Evolutionary conservation across 2,329 filamentous ascomycete genomes (phyloP).

Genomic region (Aureobasidium sp.): DNA sequence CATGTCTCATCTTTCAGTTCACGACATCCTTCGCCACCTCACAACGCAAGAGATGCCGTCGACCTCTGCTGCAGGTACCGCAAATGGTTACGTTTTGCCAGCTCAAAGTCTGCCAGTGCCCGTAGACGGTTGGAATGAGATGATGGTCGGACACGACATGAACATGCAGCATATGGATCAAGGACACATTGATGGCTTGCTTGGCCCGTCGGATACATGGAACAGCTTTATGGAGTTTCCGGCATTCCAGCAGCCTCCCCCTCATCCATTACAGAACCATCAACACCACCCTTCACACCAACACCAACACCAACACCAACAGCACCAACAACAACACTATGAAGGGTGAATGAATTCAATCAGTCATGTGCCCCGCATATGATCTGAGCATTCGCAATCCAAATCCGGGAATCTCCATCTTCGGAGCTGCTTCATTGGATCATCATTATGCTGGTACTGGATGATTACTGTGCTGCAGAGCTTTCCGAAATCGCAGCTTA

Average conservation of each 20-base stretch:
- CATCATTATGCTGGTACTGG: no score
- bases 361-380: background rate
- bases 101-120: background rate
- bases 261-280: background rate
- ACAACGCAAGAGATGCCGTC: slow-evolving; percentile 2
- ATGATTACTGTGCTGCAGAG: no score
- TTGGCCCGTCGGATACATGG: background rate
- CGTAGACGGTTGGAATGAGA: background rate
- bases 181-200: background rate
- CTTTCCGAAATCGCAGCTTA: no score
- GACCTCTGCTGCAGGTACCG: background rate
- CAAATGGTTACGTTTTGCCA: background rate
- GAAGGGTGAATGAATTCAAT: background rate
- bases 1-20: background rate
- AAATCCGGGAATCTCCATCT: no score
- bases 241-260: background rate
- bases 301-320: background rate
- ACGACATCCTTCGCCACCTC: slow-evolving; percentile 5
- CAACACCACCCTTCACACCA: background rate
- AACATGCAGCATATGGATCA: background rate
- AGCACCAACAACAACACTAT: background rate
- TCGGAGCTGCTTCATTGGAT: no score
- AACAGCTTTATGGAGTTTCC: slow-evolving; percentile 10
- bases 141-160: background rate
- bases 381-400: no score